Base-by-base conservation (phyloP, 306 rosid genomes). In the Abrus pulchellus region DNA sequence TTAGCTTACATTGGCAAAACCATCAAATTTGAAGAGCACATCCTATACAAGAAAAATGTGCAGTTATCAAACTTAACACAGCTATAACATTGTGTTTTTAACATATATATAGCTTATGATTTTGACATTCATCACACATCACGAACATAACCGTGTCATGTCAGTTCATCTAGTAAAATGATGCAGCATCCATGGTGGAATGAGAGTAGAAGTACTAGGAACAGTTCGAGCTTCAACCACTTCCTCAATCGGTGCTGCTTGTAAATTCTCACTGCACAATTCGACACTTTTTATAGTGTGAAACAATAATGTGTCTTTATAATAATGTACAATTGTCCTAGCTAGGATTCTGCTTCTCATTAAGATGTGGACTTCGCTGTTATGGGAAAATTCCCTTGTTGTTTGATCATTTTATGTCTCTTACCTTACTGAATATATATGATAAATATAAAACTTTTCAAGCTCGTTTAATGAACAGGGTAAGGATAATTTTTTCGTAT, bases 131-230 rank as follows among this genome's bases (percentile, higher is more conserved):
- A 32, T 14, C 34, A 76, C 72, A 76, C 34, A 10, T 38, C 43
- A 13, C 63, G 71, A 8, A 47, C 9, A 47, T 63, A 54, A 66
- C 33, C 43, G 44, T 38, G 30, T 1, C 56, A 50, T 49, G 28
- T 55, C 28, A 6, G 13, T 47, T 76, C 38, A 81, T 63, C 80
- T 67, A 12, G 82, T 65, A 72, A 77, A 76, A 69, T 80, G 86
- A 56, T 28, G 83, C 47, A 87, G 82, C 94, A 93, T 89, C 97
- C 97, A 89, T 6, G 86, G 80, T 44, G 92, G 94, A 64, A 91
- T 84, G 32, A 44, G 71, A 44, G 76, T 66, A 12, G 7, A 67
- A 7, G 64, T 9, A 33, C 70, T 34, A 3, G 85, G 82, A 63
- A 34, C 80, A 34, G 82, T 40, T 70, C 50, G 69, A 62, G 54